Evolutionary conservation across 495 filamentous ascomycete genomes (phyloP).

Genomic region (Aspergillus avenaceus): DNA sequence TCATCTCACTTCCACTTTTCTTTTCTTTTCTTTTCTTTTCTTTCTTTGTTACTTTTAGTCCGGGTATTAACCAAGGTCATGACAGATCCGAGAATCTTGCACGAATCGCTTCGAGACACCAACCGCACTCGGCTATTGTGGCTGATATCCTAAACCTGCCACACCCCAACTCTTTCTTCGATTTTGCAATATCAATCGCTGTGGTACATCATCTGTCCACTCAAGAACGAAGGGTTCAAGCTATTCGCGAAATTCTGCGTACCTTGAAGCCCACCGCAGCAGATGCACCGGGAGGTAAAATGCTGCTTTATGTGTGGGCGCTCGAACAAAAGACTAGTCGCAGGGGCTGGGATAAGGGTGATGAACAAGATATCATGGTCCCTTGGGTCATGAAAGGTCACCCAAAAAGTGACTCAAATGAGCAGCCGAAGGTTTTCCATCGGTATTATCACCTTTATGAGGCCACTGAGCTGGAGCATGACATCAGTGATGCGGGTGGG

Average conservation of each 20-base stretch:
- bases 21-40: slow-evolving; percentile 6
- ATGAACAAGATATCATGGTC: slow-evolving; percentile 90
- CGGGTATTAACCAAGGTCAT: slow-evolving; percentile 16
- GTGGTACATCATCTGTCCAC: slow-evolving; percentile 95
- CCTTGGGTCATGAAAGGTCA: slow-evolving; percentile 76
- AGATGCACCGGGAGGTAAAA: slow-evolving; percentile 49
- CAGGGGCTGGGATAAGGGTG: slow-evolving; percentile 84
- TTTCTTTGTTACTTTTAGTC: slow-evolving; percentile 7
- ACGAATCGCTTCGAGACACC: slow-evolving; percentile 63
- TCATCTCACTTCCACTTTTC: slow-evolving; percentile 9
- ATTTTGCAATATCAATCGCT: slow-evolving; percentile 93
- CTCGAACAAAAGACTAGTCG: slow-evolving; percentile 88
- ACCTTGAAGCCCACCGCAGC: slow-evolving; percentile 49
- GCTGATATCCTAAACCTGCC: slow-evolving; percentile 70
- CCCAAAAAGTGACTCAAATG: slow-evolving; percentile 10
- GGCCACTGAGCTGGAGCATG: slow-evolving; percentile 78
- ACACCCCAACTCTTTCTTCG: slow-evolving; percentile 65
- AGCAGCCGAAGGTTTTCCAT: slow-evolving; percentile 54
- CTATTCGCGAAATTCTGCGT: slow-evolving; percentile 67
- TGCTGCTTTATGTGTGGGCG: slow-evolving; percentile 93
- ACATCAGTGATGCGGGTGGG: slow-evolving; percentile 73
- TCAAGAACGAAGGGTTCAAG: slow-evolving; percentile 65
- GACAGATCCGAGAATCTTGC: slow-evolving; percentile 66
- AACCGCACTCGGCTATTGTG: slow-evolving; percentile 59
- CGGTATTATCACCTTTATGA: slow-evolving; percentile 95